A percentile compares a stretch with the other conserved stretches of the same genome.
These are phyloP conservation scores for Xylaria venustula DNA, from an alignment of 495 filamentous ascomycete species.

Conservation along the genomic window DNA sequence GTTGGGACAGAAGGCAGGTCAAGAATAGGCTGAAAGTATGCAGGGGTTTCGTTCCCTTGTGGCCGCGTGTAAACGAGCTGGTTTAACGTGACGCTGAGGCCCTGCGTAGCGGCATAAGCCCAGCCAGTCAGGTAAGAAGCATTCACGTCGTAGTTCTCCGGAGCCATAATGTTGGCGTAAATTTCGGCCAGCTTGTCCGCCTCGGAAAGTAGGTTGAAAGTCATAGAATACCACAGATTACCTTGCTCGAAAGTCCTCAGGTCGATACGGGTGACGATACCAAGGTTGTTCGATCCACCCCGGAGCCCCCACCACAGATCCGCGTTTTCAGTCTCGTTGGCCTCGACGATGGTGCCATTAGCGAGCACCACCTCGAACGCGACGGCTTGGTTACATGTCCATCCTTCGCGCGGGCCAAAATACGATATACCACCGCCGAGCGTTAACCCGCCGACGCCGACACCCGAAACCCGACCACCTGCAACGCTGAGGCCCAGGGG, in stretches of 20 bases:
- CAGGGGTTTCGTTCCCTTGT: not conserved
- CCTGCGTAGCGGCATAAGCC: not conserved
- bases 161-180: slow-evolving; percentile 13
- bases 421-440: slow-evolving; percentile 48
- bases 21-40: slow-evolving; percentile 9
- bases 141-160: slow-evolving; percentile 20
- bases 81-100: slow-evolving; percentile 1
- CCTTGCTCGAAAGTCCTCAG: slow-evolving; percentile 26
- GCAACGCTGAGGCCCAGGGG: slow-evolving; percentile 32
- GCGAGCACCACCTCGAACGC: slow-evolving; percentile 60
- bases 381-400: slow-evolving; percentile 49
- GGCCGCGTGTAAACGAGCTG: slow-evolving; percentile 14
- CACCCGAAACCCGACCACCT: slow-evolving; percentile 35
- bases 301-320: slow-evolving; percentile 56
- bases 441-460: slow-evolving; percentile 44
- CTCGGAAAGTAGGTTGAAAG: slow-evolving; percentile 7
- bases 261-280: slow-evolving; percentile 46
- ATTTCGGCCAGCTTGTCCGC: slow-evolving; percentile 10
- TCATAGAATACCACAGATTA: slow-evolving; percentile 7
- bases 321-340: slow-evolving; percentile 33
- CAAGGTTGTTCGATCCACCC: slow-evolving; percentile 56
- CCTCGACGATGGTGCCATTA: slow-evolving; percentile 47
- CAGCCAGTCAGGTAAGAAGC: slow-evolving; percentile 18
- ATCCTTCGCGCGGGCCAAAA: slow-evolving; percentile 47
- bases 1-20: slow-evolving; percentile 7